Evolutionary conservation across 441 rosid genomes (phyloP).

Genomic region (Erodium trifolium): DNA sequence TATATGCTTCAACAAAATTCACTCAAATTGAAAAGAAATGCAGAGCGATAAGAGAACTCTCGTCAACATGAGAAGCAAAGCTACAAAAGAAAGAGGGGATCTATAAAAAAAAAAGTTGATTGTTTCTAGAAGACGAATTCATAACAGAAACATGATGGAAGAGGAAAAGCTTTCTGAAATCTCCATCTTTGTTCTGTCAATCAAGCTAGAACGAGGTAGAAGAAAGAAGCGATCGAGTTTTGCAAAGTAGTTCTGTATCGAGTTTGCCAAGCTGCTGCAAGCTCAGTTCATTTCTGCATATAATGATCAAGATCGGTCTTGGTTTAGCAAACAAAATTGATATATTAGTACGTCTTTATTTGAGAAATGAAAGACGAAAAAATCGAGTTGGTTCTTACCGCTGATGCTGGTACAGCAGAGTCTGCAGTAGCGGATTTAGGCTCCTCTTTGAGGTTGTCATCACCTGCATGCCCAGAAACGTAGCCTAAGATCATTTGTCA

Average conservation of each 20-base stretch:
- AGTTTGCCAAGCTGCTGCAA: neutral
- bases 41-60: neutral
- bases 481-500: neutral
- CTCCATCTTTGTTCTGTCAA: neutral
- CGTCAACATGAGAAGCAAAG: neutral
- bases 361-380: neutral
- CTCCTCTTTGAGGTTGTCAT: conserved; percentile 68
- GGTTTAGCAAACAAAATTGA: neutral
- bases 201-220: neutral
- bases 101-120: neutral
- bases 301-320: neutral
- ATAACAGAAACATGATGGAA: too few relatives aligned
- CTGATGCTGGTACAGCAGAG: conserved; percentile 24
- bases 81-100: neutral
- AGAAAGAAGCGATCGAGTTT: too few relatives aligned
- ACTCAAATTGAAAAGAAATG: neutral
- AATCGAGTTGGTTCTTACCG: neutral
- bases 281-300: neutral
- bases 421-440: conserved; percentile 64
- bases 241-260: neutral
- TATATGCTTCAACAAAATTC: neutral
- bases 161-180: too few relatives aligned
- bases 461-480: conserved; percentile 37
- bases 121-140: neutral
- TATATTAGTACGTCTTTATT: too few relatives aligned